A percentile compares a stretch with the other conserved stretches of the same genome.
phyloP scores from a whole-genome alignment of 495 filamentous ascomycete genomes.

The Halenospora varia region DNA sequence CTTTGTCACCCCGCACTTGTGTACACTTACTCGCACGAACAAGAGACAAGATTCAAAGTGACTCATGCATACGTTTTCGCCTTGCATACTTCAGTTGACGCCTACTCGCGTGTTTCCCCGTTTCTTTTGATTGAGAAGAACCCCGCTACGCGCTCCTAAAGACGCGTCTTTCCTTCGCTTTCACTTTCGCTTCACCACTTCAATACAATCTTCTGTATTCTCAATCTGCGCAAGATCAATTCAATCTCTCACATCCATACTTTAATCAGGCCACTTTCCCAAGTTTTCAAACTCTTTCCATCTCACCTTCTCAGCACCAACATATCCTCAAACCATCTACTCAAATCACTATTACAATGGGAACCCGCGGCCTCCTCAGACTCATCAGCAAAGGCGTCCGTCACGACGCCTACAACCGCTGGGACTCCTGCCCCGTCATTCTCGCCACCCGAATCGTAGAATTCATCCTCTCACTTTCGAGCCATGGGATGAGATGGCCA shows the following conservation, averaged over 20 bases:
- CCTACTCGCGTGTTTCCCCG: not conserved
- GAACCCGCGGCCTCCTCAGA: conserved; percentile 27
- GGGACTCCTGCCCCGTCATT: conserved; percentile 29
- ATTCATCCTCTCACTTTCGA: conserved; percentile 22
- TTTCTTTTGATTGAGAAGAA: no score
- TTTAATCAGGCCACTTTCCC: not conserved
- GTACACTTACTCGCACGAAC: not conserved
- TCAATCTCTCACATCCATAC: not conserved
- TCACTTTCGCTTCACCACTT: not conserved
- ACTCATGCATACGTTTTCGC: not conserved
- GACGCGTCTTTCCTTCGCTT: not conserved
- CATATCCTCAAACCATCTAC: no score
- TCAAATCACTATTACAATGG: conserved; percentile 13
- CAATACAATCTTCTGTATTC: no score
- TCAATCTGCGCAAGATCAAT: no score
- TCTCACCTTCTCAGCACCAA: not conserved
- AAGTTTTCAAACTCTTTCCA: not conserved
- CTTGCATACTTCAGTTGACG: not conserved
- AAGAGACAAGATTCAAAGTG: not conserved
- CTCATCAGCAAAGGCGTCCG: conserved; percentile 28
- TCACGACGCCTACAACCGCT: conserved; percentile 31
- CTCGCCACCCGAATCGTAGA: conserved; percentile 24
- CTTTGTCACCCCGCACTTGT: not conserved
- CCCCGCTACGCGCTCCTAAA: not conserved
- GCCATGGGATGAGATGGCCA: not conserved